Percentiles rank a stretch among this genome's conserved stretches.
Conservation (phyloP, 371 early-diverging fungal species). For the Apophysomyces elegans region DNA sequence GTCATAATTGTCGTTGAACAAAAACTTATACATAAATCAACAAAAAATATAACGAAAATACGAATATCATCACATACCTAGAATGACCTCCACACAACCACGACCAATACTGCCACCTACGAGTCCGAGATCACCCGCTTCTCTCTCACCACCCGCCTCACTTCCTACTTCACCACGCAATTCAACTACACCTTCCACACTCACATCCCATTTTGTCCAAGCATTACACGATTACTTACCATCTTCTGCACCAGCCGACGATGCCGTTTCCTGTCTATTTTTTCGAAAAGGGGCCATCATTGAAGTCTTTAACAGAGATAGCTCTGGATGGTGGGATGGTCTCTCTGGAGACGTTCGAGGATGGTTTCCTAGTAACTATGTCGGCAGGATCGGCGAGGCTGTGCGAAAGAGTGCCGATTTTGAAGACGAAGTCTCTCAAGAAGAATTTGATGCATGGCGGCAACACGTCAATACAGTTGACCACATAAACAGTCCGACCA, state of each 20-base stretch:
- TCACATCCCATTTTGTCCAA: conserved; percentile 51
- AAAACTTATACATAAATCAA: conserved; percentile 9
- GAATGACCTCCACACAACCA: conserved; percentile 15
- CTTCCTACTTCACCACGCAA: conserved; percentile 23
- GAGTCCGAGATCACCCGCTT: not conserved
- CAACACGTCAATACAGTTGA: conserved; percentile 13
- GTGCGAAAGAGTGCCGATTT: conserved; percentile 39
- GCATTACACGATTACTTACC: conserved; percentile 55
- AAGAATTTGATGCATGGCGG: conserved; percentile 36
- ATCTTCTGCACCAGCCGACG: conserved; percentile 39
- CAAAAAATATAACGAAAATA: not conserved
- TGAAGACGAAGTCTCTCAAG: conserved; percentile 40
- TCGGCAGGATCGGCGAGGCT: conserved; percentile 49
- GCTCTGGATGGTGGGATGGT: conserved; percentile 64
- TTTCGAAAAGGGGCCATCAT: conserved; percentile 56
- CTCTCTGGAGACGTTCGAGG: conserved; percentile 46
- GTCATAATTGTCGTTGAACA: conserved; percentile 10
- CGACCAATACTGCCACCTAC: conserved; percentile 5
- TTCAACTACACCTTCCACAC: conserved; percentile 16
- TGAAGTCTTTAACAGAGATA: conserved; percentile 52
- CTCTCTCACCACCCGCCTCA: conserved; percentile 22
- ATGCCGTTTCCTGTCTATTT: conserved; percentile 43
- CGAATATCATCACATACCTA: conserved; percentile 12
- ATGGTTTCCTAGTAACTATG: conserved; percentile 59
- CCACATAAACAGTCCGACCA: not conserved